A percentile compares a stretch with the other conserved stretches of the same genome.
These are phyloP conservation scores for Chlamydomonas reinhardtii DNA, from an alignment of 163 green algal species.

Conservation along the genomic window DNA sequence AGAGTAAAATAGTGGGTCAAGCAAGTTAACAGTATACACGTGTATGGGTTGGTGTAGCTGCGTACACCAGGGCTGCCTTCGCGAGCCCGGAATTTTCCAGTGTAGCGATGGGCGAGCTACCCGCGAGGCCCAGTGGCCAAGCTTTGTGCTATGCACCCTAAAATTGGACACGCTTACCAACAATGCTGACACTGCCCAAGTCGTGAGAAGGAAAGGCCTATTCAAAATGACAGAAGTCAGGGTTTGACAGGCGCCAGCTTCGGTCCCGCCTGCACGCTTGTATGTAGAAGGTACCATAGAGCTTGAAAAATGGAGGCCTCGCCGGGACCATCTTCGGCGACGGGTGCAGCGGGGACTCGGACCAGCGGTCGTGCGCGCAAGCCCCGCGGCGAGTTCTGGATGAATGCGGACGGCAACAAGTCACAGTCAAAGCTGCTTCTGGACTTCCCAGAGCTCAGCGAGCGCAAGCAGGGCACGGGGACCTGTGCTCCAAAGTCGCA, in stretches of 20 bases:
- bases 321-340: neutral
- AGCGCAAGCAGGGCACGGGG: neutral
- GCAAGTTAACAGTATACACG: too few relatives aligned
- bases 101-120: too few relatives aligned
- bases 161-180: too few relatives aligned
- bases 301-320: constrained; percentile 4
- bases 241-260: too few relatives aligned
- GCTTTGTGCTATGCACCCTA: too few relatives aligned
- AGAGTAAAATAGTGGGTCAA: too few relatives aligned
- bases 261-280: too few relatives aligned
- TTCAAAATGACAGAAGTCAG: neutral
- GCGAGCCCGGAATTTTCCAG: too few relatives aligned
- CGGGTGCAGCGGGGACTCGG: neutral
- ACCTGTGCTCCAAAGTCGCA: too few relatives aligned
- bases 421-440: neutral
- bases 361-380: neutral
- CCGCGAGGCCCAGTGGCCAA: neutral
- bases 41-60: too few relatives aligned
- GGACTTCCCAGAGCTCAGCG: neutral
- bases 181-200: too few relatives aligned
- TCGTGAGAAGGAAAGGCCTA: neutral
- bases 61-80: too few relatives aligned
- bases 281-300: neutral
- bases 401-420: neutral
- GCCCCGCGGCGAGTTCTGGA: constrained; percentile 19